phyloP scores from a whole-genome alignment of 768 basidiomycete genomes.

The Podaxis carcinomalis region DNA sequence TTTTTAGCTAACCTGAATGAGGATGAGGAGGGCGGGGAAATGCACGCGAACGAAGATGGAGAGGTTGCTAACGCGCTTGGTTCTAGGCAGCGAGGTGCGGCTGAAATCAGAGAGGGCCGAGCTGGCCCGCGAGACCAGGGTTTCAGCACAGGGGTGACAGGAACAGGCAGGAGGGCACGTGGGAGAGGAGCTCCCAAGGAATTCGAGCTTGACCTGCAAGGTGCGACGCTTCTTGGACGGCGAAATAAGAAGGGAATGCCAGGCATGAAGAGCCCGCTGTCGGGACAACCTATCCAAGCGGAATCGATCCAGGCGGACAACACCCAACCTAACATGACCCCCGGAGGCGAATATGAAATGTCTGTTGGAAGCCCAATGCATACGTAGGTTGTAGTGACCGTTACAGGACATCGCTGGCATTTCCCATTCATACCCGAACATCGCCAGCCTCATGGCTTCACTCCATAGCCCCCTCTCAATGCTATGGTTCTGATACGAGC shows the following conservation, averaged over 20 bases:
- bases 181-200: constrained; percentile 8
- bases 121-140: constrained; percentile 33
- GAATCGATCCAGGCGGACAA: constrained; percentile 1
- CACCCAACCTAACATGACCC: constrained; percentile 9
- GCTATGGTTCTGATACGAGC: neutral
- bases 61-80: constrained; percentile 1
- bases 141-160: constrained; percentile 14
- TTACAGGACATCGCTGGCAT: neutral
- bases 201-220: constrained; percentile 87
- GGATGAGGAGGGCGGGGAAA: constrained; percentile 64
- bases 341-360: constrained; percentile 16
- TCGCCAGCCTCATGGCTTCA: neutral
- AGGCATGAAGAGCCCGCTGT: constrained; percentile 14
- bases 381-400: neutral
- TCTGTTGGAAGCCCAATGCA: constrained; percentile 24
- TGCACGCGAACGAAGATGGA: constrained; percentile 26
- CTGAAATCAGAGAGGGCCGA: constrained; percentile 27
- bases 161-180: constrained; percentile 14
- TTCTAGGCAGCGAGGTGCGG: neutral
- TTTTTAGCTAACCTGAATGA: constrained; percentile 89
- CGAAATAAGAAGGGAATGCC: constrained; percentile 42
- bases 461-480: neutral
- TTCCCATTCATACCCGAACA: neutral
- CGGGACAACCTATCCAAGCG: constrained; percentile 6
- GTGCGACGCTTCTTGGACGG: constrained; percentile 81